These are phyloP conservation scores for Fusarium avenaceum DNA, from an alignment of 2,329 filamentous ascomycete genomes.

Conservation along the genomic window DNA sequence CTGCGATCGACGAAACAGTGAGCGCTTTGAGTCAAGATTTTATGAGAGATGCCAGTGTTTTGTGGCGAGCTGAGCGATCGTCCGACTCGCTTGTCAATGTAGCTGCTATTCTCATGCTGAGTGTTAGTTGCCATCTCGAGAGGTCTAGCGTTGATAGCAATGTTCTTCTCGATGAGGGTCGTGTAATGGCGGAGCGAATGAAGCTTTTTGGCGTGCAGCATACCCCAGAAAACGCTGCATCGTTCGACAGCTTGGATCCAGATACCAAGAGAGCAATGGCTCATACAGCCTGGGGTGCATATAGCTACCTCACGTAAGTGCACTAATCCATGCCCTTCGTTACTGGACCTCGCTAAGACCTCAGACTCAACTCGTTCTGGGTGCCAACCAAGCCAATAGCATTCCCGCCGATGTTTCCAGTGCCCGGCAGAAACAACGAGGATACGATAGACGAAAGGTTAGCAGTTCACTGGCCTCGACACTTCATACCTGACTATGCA, in stretches of 20 bases:
- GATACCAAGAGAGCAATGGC: slow-evolving; percentile 23
- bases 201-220: slow-evolving; percentile 25
- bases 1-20: slow-evolving; percentile 13
- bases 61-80: slow-evolving; percentile 37
- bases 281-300: slow-evolving; percentile 23
- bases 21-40: slow-evolving; percentile 23
- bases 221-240: slow-evolving; percentile 27
- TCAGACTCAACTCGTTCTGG: slow-evolving; percentile 27
- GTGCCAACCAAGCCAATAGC: slow-evolving; percentile 20
- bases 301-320: slow-evolving; percentile 34
- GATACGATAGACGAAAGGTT: slow-evolving; percentile 29
- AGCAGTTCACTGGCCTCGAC: slow-evolving; percentile 33
- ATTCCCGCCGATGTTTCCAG: slow-evolving; percentile 32
- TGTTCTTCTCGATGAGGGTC: slow-evolving; percentile 19
- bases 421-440: slow-evolving; percentile 21
- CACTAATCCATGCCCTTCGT: fast-evolving
- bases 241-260: slow-evolving; percentile 5
- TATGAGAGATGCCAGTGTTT: slow-evolving; percentile 13
- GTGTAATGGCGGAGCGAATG: slow-evolving; percentile 20
- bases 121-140: slow-evolving; percentile 20
- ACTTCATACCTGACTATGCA: slow-evolving; percentile 29
- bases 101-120: slow-evolving; percentile 34
- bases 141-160: slow-evolving; percentile 10
- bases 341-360: background rate
- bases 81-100: slow-evolving; percentile 31